Evolutionary conservation across 2,329 filamentous ascomycete species (phyloP).

Genomic region (Xylaria polymorpha): DNA sequence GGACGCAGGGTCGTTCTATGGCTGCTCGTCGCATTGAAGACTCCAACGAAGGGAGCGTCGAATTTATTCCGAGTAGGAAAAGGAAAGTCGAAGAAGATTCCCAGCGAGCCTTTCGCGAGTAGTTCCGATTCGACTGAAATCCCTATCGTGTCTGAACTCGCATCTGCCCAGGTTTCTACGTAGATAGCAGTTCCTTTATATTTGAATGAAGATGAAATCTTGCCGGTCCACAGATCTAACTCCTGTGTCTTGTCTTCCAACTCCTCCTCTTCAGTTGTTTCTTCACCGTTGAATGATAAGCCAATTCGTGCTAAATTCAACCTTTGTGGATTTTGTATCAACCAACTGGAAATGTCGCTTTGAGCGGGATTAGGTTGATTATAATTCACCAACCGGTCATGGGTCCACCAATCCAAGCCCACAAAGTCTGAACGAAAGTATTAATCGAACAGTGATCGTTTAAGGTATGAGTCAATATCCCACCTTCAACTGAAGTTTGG

Average conservation of each 20-base stretch:
- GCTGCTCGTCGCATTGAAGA: conserved; percentile 60
- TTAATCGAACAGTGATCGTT: neutral
- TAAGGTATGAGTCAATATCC: conserved; percentile 24
- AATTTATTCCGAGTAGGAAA: conserved; percentile 63
- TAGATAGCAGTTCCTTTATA: conserved; percentile 54
- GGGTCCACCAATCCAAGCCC: conserved; percentile 58
- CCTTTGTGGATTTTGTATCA: conserved; percentile 62
- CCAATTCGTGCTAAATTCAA: conserved; percentile 63
- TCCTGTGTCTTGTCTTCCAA: conserved; percentile 56
- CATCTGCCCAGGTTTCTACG: conserved; percentile 59
- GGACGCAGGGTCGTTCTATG: conserved; percentile 55
- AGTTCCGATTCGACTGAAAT: conserved; percentile 57
- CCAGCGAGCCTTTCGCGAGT: conserved; percentile 53
- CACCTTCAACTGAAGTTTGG: conserved; percentile 53
- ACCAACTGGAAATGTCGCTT: conserved; percentile 56
- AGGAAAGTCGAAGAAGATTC: conserved; percentile 65
- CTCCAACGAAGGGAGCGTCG: conserved; percentile 64
- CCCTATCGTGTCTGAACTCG: conserved; percentile 59
- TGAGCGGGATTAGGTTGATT: conserved; percentile 56
- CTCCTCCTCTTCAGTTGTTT: conserved; percentile 55
- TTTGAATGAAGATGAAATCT: conserved; percentile 57
- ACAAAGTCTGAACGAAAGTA: conserved; percentile 51
- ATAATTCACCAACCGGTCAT: conserved; percentile 56
- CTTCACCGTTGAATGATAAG: conserved; percentile 55
- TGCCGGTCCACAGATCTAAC: conserved; percentile 62